These are phyloP conservation scores for Macrolepiota dolichaula DNA, from an alignment of 768 basidiomycete genomes.

Conservation along the genomic window DNA sequence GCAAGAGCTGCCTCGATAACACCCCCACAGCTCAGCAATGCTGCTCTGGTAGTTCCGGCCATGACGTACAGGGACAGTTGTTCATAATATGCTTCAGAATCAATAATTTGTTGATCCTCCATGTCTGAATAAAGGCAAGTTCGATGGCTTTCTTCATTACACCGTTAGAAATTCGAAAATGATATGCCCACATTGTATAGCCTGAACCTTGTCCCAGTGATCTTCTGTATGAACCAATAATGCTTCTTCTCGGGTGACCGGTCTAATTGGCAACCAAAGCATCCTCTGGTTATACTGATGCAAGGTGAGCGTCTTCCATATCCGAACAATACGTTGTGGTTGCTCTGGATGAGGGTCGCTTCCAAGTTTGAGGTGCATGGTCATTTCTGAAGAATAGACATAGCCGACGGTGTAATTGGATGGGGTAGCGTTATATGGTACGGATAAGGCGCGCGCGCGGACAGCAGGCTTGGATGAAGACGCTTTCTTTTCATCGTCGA, in stretches of 20 bases:
- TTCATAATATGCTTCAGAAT: conserved; percentile 83
- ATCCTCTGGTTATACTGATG: conserved; percentile 64
- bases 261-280: conserved; percentile 73
- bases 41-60: conserved; percentile 78
- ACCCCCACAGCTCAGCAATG: conserved; percentile 89
- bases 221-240: conserved; percentile 87
- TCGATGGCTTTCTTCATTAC: conserved; percentile 13
- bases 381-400: conserved; percentile 87
- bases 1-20: conserved; percentile 88
- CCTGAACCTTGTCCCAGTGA: conserved; percentile 88
- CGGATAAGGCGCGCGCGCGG: conserved; percentile 39
- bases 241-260: conserved; percentile 74
- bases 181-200: conserved; percentile 67
- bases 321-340: conserved; percentile 80
- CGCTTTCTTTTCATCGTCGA: conserved; percentile 5
- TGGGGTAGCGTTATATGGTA: conserved; percentile 29
- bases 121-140: conserved; percentile 47
- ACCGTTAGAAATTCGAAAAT: conserved; percentile 6
- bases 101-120: conserved; percentile 68
- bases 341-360: conserved; percentile 49
- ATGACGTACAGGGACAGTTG: conserved; percentile 91
- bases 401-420: conserved; percentile 64
- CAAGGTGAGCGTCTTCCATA: conserved; percentile 63
- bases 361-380: conserved; percentile 68
- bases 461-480: neutral